Evolutionary conservation across 2,329 filamentous ascomycete species (phyloP), one percentile per base, ranked within the genome.

Genomic region (Colletotrichum endophyticum): DNA sequence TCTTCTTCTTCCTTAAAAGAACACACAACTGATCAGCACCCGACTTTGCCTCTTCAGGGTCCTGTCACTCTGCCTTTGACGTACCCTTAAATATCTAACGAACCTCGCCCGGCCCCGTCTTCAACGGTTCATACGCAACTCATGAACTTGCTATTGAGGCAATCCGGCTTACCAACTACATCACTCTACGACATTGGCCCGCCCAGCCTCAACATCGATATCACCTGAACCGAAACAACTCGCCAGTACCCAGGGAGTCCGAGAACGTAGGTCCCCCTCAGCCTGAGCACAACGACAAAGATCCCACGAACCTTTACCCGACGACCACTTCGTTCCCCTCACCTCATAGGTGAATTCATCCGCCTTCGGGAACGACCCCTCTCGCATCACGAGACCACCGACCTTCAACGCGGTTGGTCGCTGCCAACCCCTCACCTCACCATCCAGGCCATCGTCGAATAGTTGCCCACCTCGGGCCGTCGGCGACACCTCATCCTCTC

Each of bases 141-240:
- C 79, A 87, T 87, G 85, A 84, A 79, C 82, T 85, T 82, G 86
- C 82, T 87, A 87, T 80, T 87, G 83, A 87, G 82, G 85, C 79
- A 73, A 72, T 49, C 69, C 32, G n/a, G 27, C 36, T 25, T 34
- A 66, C 44, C 53, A 56, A 39, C n/a, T 70, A 25, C 27, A 66
- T 13, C 66, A n/a, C 34, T 36, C 22, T 66, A 79, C 70, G 78
- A 79, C 79, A 78, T 79, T 72, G 79, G 81, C 81, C 79, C 81
- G 79, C 80, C 66, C 78, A 63, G 28, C 69, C 56, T 57, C 53
- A 66, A 62, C 59, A 72, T 61, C 68, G 30, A 68, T 36, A 66
- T 72, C 56, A 69, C 73, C 25, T 72, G 66, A 76, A 66, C 12
- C 66, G 64, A 67, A 44, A 66, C 39, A 72, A 34, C 27, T 56